A percentile compares a stretch with the other conserved stretches of the same genome.
Evolutionary conservation across 2,329 filamentous ascomycete genomes (phyloP).

Genomic region (Ophiostoma piceae): DNA sequence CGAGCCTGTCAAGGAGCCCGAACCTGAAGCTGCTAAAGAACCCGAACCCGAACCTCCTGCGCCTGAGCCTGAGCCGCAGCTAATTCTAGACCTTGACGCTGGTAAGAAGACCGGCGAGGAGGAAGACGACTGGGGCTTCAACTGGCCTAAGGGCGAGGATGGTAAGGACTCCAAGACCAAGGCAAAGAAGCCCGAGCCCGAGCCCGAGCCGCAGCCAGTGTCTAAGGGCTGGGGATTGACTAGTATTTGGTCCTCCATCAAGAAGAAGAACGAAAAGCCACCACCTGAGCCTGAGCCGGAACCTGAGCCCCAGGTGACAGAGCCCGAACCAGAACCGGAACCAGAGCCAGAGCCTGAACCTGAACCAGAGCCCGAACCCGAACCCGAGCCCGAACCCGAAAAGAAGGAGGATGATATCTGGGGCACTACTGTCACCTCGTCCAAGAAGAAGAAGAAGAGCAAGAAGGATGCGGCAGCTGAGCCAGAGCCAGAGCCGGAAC

Average conservation of each 20-base stretch:
- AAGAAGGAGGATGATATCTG: slow-evolving; percentile 27
- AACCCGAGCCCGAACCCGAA: slow-evolving; percentile 21
- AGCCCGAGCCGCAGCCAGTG: neutral
- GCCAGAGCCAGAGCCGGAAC: slow-evolving; percentile 12
- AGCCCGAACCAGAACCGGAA: slow-evolving; percentile 19
- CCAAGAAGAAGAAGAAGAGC: slow-evolving; percentile 27
- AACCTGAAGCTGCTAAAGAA: slow-evolving; percentile 18
- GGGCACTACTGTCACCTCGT: slow-evolving; percentile 28
- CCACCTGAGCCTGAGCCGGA: slow-evolving; percentile 7
- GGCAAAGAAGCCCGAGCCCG: neutral
- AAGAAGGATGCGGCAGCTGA: slow-evolving; percentile 25
- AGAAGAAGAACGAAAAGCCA: slow-evolving; percentile 27
- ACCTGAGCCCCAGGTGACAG: slow-evolving; percentile 15
- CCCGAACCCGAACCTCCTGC: slow-evolving; percentile 21
- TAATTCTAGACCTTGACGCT: slow-evolving; percentile 12
- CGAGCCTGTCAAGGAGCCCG: slow-evolving; percentile 15
- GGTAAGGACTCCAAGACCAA: slow-evolving; percentile 24
- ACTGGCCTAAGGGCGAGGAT: slow-evolving; percentile 19
- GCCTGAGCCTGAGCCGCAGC: slow-evolving; percentile 16
- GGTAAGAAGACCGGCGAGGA: slow-evolving; percentile 5
- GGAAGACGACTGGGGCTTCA: slow-evolving; percentile 18
- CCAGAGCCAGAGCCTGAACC: slow-evolving; percentile 28
- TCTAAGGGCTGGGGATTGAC: slow-evolving; percentile 13
- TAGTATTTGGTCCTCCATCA: slow-evolving; percentile 8
- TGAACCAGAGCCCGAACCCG: slow-evolving; percentile 25